A percentile compares a stretch with the other conserved stretches of the same genome.
These are phyloP conservation scores for Solanum sitiens DNA, from an alignment of 257 asterid species.

Conservation along the genomic window DNA sequence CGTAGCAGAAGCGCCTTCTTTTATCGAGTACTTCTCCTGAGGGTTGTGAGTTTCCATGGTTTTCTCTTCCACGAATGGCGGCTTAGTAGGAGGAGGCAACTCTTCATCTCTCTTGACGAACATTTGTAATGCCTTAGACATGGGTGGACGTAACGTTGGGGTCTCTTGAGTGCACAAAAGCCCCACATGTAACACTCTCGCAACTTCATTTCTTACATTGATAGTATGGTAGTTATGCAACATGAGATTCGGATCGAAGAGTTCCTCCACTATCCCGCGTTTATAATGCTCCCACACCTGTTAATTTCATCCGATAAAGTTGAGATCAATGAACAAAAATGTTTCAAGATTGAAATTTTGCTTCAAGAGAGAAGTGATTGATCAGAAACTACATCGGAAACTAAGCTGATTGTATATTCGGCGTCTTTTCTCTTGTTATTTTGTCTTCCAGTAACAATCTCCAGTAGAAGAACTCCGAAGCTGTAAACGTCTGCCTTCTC, in stretches of 20 bases:
- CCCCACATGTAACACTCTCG: conserved; percentile 7
- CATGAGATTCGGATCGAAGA: conserved; percentile 34
- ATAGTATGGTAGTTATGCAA: conserved; percentile 11
- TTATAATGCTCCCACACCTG: conserved; percentile 32
- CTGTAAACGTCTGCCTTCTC: too few species aligned
- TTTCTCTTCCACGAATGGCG: conserved; percentile 16
- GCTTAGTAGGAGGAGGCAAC: conserved; percentile 9
- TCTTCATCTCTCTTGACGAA: conserved; percentile 1
- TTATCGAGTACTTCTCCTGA: neutral
- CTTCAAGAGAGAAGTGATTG: neutral
- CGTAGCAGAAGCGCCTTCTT: neutral
- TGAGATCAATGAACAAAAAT: too few species aligned
- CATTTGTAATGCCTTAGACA: conserved; percentile 9
- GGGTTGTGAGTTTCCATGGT: conserved; percentile 19
- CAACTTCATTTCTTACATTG: neutral
- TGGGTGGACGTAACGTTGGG: conserved; percentile 3
- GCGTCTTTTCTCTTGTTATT: too few species aligned
- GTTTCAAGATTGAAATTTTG: neutral
- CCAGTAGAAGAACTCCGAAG: too few species aligned
- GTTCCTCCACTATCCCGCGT: conserved; percentile 9
- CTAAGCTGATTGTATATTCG: too few species aligned
- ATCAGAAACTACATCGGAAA: too few species aligned
- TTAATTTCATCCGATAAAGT: neutral
- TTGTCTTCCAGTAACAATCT: too few species aligned
- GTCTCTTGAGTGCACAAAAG: conserved; percentile 9